phyloP scores from a whole-genome alignment of 345 rosid genomes.

The Heritiera fomes region DNA sequence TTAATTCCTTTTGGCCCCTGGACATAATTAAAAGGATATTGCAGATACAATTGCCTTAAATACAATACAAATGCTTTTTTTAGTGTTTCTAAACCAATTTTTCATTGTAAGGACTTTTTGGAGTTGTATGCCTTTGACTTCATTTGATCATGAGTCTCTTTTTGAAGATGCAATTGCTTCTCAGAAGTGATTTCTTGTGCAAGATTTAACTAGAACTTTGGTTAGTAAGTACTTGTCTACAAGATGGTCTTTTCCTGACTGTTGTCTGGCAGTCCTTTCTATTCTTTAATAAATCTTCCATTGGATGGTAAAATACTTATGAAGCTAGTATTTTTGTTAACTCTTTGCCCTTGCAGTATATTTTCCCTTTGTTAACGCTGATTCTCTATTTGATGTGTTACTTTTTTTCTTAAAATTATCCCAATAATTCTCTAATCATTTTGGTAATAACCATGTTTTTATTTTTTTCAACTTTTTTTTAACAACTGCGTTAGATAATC shows the following conservation, averaged over 20 bases:
- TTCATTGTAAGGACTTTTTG: not conserved
- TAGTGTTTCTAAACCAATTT: not conserved
- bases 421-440: not conserved
- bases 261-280: not conserved
- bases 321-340: not conserved
- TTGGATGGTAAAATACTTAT: not conserved
- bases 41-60: not conserved
- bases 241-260: not conserved
- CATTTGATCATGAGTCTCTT: not conserved
- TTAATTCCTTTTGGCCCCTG: not conserved
- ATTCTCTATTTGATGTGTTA: not conserved
- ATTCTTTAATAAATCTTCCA: not conserved
- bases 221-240: not conserved
- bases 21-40: not conserved
- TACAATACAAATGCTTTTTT: not conserved
- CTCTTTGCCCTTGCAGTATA: too few species aligned
- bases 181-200: not conserved
- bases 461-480: not conserved
- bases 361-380: conserved; percentile 2
- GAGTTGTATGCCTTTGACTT: not conserved
- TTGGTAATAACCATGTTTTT: not conserved
- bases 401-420: not conserved
- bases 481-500: not conserved
- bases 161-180: not conserved
- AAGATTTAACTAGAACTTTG: not conserved